These are phyloP conservation scores for Kazachstania kunashirensis DNA, from an alignment of 805 yeast species.

Conservation along the genomic window DNA sequence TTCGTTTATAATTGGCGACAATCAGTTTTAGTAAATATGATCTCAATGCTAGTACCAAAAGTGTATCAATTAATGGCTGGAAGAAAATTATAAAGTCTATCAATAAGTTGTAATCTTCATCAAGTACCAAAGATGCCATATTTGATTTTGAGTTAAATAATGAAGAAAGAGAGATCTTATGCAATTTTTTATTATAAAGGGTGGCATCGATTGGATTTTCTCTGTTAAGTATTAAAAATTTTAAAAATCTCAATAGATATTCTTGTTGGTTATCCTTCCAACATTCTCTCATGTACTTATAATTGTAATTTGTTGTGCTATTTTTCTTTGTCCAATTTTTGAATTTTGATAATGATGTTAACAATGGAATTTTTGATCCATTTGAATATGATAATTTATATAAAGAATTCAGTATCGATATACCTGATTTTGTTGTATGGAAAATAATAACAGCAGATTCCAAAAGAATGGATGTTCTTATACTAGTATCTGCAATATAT, in stretches of 20 bases:
- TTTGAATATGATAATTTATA: conserved; percentile 1
- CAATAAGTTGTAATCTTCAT: conserved; percentile 9
- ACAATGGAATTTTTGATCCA: background rate
- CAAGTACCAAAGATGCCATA: conserved; percentile 1
- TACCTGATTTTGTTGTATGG: conserved; percentile 21
- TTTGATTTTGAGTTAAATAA: conserved; percentile 4
- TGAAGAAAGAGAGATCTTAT: conserved; percentile 4
- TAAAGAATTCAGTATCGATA: conserved; percentile 10
- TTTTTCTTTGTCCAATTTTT: conserved; percentile 2
- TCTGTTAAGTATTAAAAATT: conserved; percentile 3
- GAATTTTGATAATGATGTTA: background rate
- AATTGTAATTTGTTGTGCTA: background rate
- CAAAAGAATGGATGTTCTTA: background rate
- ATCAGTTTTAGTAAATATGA: conserved; percentile 4
- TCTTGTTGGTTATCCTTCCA: background rate
- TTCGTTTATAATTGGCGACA: conserved; percentile 9
- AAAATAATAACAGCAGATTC: conserved; percentile 11
- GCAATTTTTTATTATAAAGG: background rate
- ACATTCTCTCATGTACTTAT: conserved; percentile 1
- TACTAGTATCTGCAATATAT: conserved; percentile 3
- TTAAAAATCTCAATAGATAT: conserved; percentile 3
- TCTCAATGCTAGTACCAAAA: background rate
- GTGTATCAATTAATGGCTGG: conserved; percentile 1
- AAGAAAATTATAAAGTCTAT: conserved; percentile 8
- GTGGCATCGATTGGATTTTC: background rate